Evolutionary conservation across 2,329 filamentous ascomycete genomes (phyloP).

Genomic region (Fusarium equiseti): DNA sequence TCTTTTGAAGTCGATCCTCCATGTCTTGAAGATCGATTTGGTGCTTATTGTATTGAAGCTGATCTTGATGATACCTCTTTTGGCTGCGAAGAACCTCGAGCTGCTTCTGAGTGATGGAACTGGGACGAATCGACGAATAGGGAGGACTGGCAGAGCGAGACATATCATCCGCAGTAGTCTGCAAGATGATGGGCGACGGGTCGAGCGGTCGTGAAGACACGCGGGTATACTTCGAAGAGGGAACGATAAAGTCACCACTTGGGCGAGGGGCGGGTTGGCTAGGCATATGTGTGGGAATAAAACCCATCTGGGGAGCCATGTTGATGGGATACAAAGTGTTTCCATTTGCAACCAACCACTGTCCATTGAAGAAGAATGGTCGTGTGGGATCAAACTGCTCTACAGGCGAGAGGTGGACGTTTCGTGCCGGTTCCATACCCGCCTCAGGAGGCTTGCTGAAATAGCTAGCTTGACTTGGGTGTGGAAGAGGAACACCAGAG

Average conservation of each 20-base stretch:
- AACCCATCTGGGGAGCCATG: conserved; percentile 38
- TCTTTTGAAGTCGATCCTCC: conserved; percentile 56
- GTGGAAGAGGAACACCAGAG: conserved; percentile 30
- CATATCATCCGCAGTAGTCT: background rate
- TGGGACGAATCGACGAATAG: conserved; percentile 70
- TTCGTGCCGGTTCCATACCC: conserved; percentile 50
- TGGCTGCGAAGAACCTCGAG: conserved; percentile 64
- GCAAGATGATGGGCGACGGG: conserved; percentile 8
- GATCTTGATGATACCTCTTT: conserved; percentile 69
- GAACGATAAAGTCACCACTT: conserved; percentile 6
- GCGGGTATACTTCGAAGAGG: conserved; percentile 12
- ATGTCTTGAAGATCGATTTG: conserved; percentile 70
- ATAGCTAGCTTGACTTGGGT: conserved; percentile 34
- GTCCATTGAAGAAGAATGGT: conserved; percentile 60
- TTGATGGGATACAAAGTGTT: conserved; percentile 43
- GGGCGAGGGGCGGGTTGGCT: conserved; percentile 16
- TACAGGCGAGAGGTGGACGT: conserved; percentile 54
- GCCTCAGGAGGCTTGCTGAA: conserved; percentile 50
- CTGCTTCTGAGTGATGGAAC: conserved; percentile 71
- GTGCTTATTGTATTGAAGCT: conserved; percentile 71
- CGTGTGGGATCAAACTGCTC: conserved; percentile 61
- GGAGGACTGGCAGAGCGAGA: conserved; percentile 53
- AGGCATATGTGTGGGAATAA: conserved; percentile 45
- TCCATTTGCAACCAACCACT: conserved; percentile 56
- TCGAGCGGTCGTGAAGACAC: conserved; percentile 13